Evolutionary conservation across 768 basidiomycete genomes (phyloP), one percentile per base, ranked within the genome.

Genomic region (Mycena galericulata): DNA sequence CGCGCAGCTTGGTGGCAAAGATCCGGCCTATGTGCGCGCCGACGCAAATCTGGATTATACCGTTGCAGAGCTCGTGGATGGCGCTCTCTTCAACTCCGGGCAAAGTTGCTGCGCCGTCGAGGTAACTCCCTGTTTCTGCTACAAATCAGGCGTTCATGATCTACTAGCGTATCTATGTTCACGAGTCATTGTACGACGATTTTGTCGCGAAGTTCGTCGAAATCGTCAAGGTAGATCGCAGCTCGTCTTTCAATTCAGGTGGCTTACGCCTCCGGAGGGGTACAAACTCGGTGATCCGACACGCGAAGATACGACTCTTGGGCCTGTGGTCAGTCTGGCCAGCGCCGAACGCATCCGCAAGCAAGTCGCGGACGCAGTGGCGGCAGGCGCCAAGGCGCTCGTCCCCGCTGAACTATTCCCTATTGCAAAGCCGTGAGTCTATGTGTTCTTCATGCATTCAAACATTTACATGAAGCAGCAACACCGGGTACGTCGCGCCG

Each of bases 71-170:
- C 87, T 99, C 4, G 96, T 96, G 2, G 98, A 99, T 79, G 97
- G 95, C 40, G 92, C 95, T 5, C 91, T 97, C 81, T 99, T 96
- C 85, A 99, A 99, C 79, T 96, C 97, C 18, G 98, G 98, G 2
- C 98, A 99, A 80, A 97, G 95, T 70, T 99, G 97, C 79, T 98
- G 97, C 75, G 90, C 93, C 0, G 84, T 99, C 67, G 98, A 99
- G 84, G 93, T 92, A 68, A 18, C 82, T 74, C 32, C 22, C 27
- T 36, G 45, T 36, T n/a, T 36, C 18, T 24, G 24, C 29, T n/a
- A 24, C 12, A 45, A 41, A 56, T 32, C 29, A 18, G 26, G 32
- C 17, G 24, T 32, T 38, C n/a, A 47, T 66, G 14, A 18, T 46
- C 32, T 34, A 60, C 22, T 73, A 95, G 92, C 88, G 97, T 20